phyloP scores from a whole-genome alignment of 2,329 filamentous ascomycete species.

The Xylaria multiplex region DNA sequence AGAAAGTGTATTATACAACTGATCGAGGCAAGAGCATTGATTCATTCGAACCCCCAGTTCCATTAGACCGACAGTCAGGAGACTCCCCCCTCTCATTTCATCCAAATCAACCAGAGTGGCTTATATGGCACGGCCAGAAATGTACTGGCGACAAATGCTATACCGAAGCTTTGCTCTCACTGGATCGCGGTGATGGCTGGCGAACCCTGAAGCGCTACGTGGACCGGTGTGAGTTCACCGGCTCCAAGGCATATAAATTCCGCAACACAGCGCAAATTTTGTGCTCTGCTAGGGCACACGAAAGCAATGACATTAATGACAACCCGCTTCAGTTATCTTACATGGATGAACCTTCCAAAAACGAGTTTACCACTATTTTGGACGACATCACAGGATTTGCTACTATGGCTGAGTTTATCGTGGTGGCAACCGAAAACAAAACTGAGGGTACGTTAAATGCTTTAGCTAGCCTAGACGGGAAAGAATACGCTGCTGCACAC shows the following conservation, averaged over 20 bases:
- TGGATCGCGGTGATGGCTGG: slow-evolving; percentile 85
- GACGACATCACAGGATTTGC: slow-evolving; percentile 85
- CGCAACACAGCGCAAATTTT: slow-evolving; percentile 66
- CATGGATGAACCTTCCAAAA: slow-evolving; percentile 80
- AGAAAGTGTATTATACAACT: slow-evolving; percentile 80
- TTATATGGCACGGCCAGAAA: slow-evolving; percentile 86
- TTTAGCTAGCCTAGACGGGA: slow-evolving; percentile 85
- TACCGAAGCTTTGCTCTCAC: slow-evolving; percentile 78
- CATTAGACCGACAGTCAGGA: slow-evolving; percentile 51
- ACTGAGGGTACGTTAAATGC: slow-evolving; percentile 77
- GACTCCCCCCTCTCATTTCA: slow-evolving; percentile 77
- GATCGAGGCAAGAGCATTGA: slow-evolving; percentile 80
- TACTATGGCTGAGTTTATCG: slow-evolving; percentile 95
- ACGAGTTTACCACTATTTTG: slow-evolving; percentile 70
- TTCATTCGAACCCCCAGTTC: slow-evolving; percentile 75
- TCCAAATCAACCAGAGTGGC: slow-evolving; percentile 84
- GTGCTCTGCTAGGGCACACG: slow-evolving; percentile 70
- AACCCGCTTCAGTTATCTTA: slow-evolving; percentile 76
- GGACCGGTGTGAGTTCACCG: slow-evolving; percentile 87
- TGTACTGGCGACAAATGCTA: slow-evolving; percentile 74
- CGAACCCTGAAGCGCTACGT: slow-evolving; percentile 77
- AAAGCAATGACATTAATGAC: slow-evolving; percentile 68
- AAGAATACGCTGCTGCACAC: slow-evolving; percentile 80
- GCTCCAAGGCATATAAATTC: slow-evolving; percentile 65
- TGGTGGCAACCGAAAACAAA: slow-evolving; percentile 80